These are phyloP conservation scores for Oryza australiensis DNA, from an alignment of 176 grass and related monocot genomes.

Conservation along the genomic window DNA sequence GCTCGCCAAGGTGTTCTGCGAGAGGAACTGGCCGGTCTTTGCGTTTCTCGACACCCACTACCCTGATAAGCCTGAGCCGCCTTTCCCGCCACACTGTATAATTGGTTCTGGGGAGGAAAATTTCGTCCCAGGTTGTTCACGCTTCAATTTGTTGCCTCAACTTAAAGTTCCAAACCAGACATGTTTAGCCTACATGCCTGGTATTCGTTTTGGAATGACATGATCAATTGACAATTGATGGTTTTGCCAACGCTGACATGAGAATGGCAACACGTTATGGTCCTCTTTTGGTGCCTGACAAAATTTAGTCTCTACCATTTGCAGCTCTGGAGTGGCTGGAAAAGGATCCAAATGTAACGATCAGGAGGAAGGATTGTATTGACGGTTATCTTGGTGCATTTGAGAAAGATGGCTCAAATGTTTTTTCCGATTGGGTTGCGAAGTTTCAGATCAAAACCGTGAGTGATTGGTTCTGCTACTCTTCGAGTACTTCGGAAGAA, in stretches of 20 bases:
- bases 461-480: constrained; percentile 22
- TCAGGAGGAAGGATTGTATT: constrained; percentile 83
- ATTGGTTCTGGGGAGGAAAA: constrained; percentile 87
- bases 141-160: neutral
- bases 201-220: neutral
- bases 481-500: neutral
- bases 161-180: neutral
- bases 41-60: constrained; percentile 77
- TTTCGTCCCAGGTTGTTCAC: constrained; percentile 66
- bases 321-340: constrained; percentile 87
- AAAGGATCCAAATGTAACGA: constrained; percentile 71
- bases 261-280: neutral
- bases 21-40: constrained; percentile 77
- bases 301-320: constrained; percentile 19
- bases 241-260: neutral
- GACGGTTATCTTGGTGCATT: constrained; percentile 72
- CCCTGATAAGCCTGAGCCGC: constrained; percentile 75
- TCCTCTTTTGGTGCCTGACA: constrained; percentile 1
- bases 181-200: neutral
- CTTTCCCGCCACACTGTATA: constrained; percentile 91
- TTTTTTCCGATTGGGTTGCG: constrained; percentile 72
- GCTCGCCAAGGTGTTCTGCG: constrained; percentile 73
- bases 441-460: constrained; percentile 70
- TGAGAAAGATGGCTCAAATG: constrained; percentile 79
- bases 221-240: constrained; percentile 24